Evolutionary conservation across 768 basidiomycete species (phyloP), one percentile per base, ranked within the genome.

Genomic region (Mycena floridula): DNA sequence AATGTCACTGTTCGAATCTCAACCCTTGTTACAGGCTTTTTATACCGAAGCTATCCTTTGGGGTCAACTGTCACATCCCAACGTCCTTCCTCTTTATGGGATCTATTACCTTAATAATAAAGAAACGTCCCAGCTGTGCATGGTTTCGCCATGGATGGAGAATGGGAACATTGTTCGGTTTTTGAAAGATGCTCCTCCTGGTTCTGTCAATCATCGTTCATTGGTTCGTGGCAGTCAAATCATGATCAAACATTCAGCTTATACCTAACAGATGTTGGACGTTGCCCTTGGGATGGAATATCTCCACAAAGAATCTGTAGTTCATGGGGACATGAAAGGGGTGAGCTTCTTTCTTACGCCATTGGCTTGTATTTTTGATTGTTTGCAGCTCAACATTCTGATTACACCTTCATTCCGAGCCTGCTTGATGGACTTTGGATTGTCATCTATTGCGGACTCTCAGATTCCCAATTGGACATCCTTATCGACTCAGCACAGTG

Each of bases 21-120:
- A 13, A 16, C 16, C 9, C 50, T 20, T 25, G 16, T 22, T 15
- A 16, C 40, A 64, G 62, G 36, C 41, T 32, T 50, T 65, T 18
- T 52, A 53, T 20, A 54, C 55, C 12, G 68, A 70, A 36, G 62
- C 61, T 12, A 49, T 62, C 15, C 32, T 61, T 38, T 70, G 67
- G 66, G 53, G 53, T 4, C 56, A 64, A 44, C 39, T 69, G 6
- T 50, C 43, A 0, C 68, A 70, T 42, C 51, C 55, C 0, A 66
- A 68, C 27, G 59, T 69, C 23, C 50, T 69, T 20, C 66, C 65
- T 2, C 47, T 69, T 21, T 59, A 61, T 49, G 66, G 67, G 1
- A 40, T 64, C 13, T 68, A 53, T 32, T 21, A 5, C 18, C 46
- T 53, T 11, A 39, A 53, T 22, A 41, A 28, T 18, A 25, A 23